Base-by-base conservation (phyloP, 768 basidiomycete species). In the Heimioporus sp. region DNA sequence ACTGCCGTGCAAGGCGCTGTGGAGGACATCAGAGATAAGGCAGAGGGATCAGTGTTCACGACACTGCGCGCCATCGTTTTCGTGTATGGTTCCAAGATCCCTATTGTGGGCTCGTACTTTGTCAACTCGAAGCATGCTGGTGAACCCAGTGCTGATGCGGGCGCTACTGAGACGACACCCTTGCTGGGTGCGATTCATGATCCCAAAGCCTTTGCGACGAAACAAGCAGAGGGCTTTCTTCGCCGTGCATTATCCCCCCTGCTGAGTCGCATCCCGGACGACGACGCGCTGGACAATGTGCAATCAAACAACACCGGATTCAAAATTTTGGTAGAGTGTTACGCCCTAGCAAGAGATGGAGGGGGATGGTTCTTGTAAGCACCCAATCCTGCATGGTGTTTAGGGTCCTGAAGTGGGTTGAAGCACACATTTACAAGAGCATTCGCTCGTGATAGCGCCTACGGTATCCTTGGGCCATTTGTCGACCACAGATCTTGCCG, bases 401-500 rank as follows among this genome's bases (percentile, higher is more conserved):
- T 13, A n/a, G 34, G 16, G 19, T 16, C 21, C 48, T 52, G 32
- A 63, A 41, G 36, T 12, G 16, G 32, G 41, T 32, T n/a, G 21
- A 54, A 65, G 63, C 34, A 49, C 48, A 2, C 50, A 56, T 30
- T 19, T 65, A 36, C 60, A 62, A 21, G 63, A 65, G 10, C 60
- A 65, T 36, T 63, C 57, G 9, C 63, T 63, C 21, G 48, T 65
- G 20, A 45, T 65, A 51, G 63, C 60, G 35, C 63, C 57, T 17
- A 56, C 40, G 65, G 10, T 82, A 34, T 74, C 73, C 5, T 71
- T 80, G 47, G 81, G 81, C 10, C 81, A 82, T 64, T 65, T 82
- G 8, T 79, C 79, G 1, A 80, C 80, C 0, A 74, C 68, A 0
- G 75, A 80, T 48, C 72, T 82, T 10, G 81, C 81, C 4, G 79